Evolutionary conservation across 768 basidiomycete species (phyloP).

Genomic region (Boletus tomentosulus): DNA sequence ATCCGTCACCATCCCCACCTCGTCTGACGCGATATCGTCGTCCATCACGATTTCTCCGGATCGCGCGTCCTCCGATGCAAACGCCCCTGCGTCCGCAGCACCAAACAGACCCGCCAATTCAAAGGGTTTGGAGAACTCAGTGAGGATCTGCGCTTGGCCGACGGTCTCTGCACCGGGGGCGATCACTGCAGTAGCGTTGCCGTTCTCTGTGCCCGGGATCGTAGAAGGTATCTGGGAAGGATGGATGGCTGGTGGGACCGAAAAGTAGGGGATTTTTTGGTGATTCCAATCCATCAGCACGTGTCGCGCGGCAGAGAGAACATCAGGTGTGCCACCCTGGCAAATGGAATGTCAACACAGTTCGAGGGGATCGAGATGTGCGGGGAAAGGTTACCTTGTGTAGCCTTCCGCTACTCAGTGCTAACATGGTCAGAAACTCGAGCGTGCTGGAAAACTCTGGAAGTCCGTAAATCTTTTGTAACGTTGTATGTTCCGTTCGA

Average conservation of each 20-base stretch:
- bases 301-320: slow-evolving; percentile 75
- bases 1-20: slow-evolving; percentile 38
- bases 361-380: neutral
- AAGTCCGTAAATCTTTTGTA: slow-evolving; percentile 83
- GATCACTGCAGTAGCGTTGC: slow-evolving; percentile 32
- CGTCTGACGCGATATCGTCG: slow-evolving; percentile 37
- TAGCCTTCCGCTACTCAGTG: slow-evolving; percentile 76
- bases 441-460: slow-evolving; percentile 68
- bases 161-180: slow-evolving; percentile 77
- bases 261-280: slow-evolving; percentile 91
- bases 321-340: slow-evolving; percentile 88
- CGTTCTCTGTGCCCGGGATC: slow-evolving; percentile 30
- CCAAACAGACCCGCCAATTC: slow-evolving; percentile 78
- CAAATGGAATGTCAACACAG: neutral
- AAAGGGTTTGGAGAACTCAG: slow-evolving; percentile 71
- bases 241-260: slow-evolving; percentile 72
- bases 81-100: slow-evolving; percentile 77
- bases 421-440: slow-evolving; percentile 88
- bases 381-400: slow-evolving; percentile 54
- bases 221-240: slow-evolving; percentile 66
- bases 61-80: slow-evolving; percentile 33
- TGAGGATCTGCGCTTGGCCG: slow-evolving; percentile 77
- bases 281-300: slow-evolving; percentile 92
- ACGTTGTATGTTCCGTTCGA: slow-evolving; percentile 63
- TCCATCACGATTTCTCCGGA: slow-evolving; percentile 40